Conservation (phyloP, 2,329 filamentous ascomycete species). For the Penicillium verrucosum region DNA sequence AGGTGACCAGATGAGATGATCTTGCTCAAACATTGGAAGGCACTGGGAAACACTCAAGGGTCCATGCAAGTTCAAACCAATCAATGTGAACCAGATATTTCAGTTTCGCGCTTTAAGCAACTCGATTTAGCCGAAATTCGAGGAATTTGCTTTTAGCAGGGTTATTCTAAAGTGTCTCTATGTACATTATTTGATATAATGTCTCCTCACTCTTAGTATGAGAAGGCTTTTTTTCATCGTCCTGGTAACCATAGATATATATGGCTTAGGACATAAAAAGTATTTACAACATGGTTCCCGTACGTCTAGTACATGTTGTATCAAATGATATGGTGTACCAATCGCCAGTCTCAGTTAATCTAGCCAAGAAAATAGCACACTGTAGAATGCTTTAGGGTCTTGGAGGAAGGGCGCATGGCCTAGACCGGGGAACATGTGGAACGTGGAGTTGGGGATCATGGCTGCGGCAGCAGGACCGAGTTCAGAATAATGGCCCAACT, state of each 20-base stretch:
- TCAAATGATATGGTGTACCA: not conserved
- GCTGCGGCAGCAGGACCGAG: slow-evolving; percentile 14
- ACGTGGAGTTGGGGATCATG: slow-evolving; percentile 10
- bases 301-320: too few relatives aligned
- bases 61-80: too few relatives aligned
- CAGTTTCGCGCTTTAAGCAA: too few relatives aligned
- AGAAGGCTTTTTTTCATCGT: not conserved
- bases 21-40: too few relatives aligned
- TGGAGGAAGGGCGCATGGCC: slow-evolving; percentile 18
- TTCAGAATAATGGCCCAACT: slow-evolving; percentile 8
- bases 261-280: not conserved
- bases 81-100: too few relatives aligned
- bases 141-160: not conserved
- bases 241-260: too few relatives aligned
- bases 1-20: too few relatives aligned
- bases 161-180: not conserved
- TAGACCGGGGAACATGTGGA: slow-evolving; percentile 16
- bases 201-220: not conserved
- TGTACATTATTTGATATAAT: not conserved
- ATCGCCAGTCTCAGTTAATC: not conserved
- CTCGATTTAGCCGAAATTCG: not conserved
- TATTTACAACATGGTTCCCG: not conserved
- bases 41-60: too few relatives aligned
- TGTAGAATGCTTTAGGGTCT: slow-evolving; percentile 11
- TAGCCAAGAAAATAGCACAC: slow-evolving; percentile 6